These are phyloP conservation scores for Melaleuca quinquenervia DNA, from an alignment of 345 rosid species.

Conservation along the genomic window DNA sequence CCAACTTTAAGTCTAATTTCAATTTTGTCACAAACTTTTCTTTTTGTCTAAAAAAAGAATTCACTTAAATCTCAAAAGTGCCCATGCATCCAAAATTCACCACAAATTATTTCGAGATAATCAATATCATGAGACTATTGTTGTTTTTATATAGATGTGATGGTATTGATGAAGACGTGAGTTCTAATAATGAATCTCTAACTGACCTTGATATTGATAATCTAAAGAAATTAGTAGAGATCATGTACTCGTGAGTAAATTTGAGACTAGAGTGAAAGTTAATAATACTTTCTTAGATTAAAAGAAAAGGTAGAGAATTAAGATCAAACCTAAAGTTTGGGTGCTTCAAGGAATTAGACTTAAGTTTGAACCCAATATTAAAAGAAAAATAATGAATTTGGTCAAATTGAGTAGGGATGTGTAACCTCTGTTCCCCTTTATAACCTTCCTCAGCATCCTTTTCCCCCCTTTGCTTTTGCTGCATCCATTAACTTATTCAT, in stretches of 20 bases:
- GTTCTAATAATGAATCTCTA: background rate
- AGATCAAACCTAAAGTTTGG: background rate
- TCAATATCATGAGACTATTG: background rate
- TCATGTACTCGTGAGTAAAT: fast-evolving
- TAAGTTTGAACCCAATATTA: background rate
- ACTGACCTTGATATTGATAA: background rate
- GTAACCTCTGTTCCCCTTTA: too few relatives aligned
- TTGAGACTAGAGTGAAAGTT: background rate
- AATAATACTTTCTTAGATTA: background rate
- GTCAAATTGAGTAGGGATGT: background rate
- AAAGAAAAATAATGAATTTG: background rate
- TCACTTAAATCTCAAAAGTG: background rate
- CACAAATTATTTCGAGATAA: fast-evolving
- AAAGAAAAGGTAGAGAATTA: background rate
- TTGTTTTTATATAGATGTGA: background rate
- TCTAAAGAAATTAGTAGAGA: background rate
- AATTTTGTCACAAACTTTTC: fast-evolving
- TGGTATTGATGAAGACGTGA: fast-evolving
- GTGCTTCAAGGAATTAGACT: background rate
- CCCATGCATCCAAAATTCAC: fast-evolving
- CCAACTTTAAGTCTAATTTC: background rate
- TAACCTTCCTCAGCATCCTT: background rate
- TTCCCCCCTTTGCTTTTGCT: background rate
- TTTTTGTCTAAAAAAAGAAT: background rate
- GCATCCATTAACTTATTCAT: background rate